phyloP scores from a whole-genome alignment of 2,329 filamentous ascomycete species.

The Pezicula rhizophila region DNA sequence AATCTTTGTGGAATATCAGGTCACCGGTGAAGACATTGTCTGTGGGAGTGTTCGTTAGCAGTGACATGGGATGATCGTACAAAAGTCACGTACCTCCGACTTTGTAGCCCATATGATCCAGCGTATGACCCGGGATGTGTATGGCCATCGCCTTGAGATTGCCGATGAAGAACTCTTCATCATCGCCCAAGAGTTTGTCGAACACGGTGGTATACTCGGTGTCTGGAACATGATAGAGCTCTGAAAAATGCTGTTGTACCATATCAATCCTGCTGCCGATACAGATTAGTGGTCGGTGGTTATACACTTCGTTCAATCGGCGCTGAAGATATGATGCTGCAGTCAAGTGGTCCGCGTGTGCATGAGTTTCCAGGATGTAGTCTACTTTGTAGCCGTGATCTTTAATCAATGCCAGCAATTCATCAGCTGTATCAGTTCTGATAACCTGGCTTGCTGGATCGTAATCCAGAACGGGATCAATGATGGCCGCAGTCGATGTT shows the following conservation, averaged over 20 bases:
- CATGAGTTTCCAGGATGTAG: slow-evolving; percentile 56
- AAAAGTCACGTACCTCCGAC: slow-evolving; percentile 35
- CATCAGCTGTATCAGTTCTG: slow-evolving; percentile 46
- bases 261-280: slow-evolving; percentile 48
- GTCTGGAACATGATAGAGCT: slow-evolving; percentile 38
- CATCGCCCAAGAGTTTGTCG: slow-evolving; percentile 45
- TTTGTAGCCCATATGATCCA: slow-evolving; percentile 52
- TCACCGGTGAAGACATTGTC: slow-evolving; percentile 43
- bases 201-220: slow-evolving; percentile 42
- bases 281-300: slow-evolving; percentile 37
- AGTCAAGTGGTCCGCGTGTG: slow-evolving; percentile 55
- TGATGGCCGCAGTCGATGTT: slow-evolving; percentile 45
- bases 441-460: slow-evolving; percentile 38
- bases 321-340: slow-evolving; percentile 51
- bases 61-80: not conserved
- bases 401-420: slow-evolving; percentile 37
- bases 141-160: slow-evolving; percentile 37
- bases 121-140: slow-evolving; percentile 53
- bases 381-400: slow-evolving; percentile 41
- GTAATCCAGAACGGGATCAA: slow-evolving; percentile 57
- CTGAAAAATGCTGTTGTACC: slow-evolving; percentile 45
- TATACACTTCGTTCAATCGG: slow-evolving; percentile 24
- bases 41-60: not conserved
- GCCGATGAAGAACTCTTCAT: slow-evolving; percentile 47
- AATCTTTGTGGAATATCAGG: slow-evolving; percentile 43